Evolutionary conservation across 75 land plant species (phyloP), one percentile per base, ranked within the genome.

Genomic region (Adiantum capillusveneris): DNA sequence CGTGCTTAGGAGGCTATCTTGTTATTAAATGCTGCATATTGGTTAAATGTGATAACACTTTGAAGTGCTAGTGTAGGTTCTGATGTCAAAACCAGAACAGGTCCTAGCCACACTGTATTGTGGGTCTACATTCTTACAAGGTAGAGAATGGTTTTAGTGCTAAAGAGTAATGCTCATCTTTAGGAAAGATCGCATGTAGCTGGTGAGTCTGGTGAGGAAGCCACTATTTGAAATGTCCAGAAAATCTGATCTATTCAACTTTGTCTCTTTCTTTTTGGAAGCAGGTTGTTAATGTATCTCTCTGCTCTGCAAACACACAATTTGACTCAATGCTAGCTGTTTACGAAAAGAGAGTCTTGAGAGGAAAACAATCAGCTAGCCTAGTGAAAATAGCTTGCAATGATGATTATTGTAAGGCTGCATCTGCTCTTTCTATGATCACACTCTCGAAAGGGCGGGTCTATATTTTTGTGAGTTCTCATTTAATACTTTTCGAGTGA

Each of bases 381-480:
- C 53, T 59, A 2, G 50, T 25, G 2, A 26, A 41, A 17, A 12
- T 67, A 43, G 63, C 44, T 17, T 67, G 70, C 41, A 67, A 59
- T 39, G 70, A 67, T 51, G 64, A 67, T 26, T 31, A 1, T 19
- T 59, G 63, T 25, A 30, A 34, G 29, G 34, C 45, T 20, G 22
- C 43, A 0, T 67, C 70, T 11, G 31, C 28, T 9, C 19, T 67
- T 17, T 13, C 64, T 5, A 24, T 29, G 29, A 0, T 67, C n/a
- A 18, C 53, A 19, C 64, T 67, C 6, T 34, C 22, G 46, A 49
- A 49, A 27, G 59, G 58, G 43, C 26, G 25, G 0, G 36, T 54
- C 22, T 59, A 59, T n/a, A 14, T 67, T 6, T 49, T 67, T 67
- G 70, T 67, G 27, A 67, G 63, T 65, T 44, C 50, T 46, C n/a